Evolutionary conservation across 768 basidiomycete species (phyloP).

Genomic region (Lactifluus subvellereus): DNA sequence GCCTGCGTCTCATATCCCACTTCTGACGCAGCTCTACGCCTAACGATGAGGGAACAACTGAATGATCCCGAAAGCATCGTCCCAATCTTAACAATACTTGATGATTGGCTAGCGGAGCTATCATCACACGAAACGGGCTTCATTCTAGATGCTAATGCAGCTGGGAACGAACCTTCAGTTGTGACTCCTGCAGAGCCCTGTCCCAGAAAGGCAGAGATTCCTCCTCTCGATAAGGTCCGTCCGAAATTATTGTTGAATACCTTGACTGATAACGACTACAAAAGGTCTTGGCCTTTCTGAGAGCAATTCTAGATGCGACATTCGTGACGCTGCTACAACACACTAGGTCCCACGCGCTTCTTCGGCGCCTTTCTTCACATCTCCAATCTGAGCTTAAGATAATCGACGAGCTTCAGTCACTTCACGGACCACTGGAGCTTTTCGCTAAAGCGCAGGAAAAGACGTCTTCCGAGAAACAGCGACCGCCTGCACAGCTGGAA

Average conservation of each 20-base stretch:
- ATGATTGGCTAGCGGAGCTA: constrained; percentile 44
- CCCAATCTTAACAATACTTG: constrained; percentile 41
- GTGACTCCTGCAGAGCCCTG: constrained; percentile 21
- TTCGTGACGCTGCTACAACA: constrained; percentile 65
- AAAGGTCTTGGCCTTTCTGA: constrained; percentile 56
- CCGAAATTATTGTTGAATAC: constrained; percentile 18
- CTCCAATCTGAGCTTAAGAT: constrained; percentile 52
- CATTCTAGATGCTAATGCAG: constrained; percentile 37
- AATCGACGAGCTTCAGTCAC: constrained; percentile 44
- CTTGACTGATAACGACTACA: not conserved
- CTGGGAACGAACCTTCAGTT: constrained; percentile 22
- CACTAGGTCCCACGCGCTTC: constrained; percentile 48
- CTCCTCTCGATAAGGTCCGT: constrained; percentile 17
- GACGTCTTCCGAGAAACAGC: constrained; percentile 37
- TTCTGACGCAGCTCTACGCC: constrained; percentile 38
- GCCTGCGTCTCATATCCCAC: constrained; percentile 38
- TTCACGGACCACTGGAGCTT: constrained; percentile 58
- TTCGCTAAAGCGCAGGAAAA: constrained; percentile 54
- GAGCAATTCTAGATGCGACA: constrained; percentile 63
- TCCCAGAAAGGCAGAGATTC: constrained; percentile 34
- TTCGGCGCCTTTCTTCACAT: constrained; percentile 44
- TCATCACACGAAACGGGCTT: constrained; percentile 22
- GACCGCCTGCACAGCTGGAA: constrained; percentile 20
- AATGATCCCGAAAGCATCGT: constrained; percentile 46
- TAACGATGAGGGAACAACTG: constrained; percentile 47